Base-by-base conservation (phyloP, 257 asterid genomes). In the Datura wrightii region DNA sequence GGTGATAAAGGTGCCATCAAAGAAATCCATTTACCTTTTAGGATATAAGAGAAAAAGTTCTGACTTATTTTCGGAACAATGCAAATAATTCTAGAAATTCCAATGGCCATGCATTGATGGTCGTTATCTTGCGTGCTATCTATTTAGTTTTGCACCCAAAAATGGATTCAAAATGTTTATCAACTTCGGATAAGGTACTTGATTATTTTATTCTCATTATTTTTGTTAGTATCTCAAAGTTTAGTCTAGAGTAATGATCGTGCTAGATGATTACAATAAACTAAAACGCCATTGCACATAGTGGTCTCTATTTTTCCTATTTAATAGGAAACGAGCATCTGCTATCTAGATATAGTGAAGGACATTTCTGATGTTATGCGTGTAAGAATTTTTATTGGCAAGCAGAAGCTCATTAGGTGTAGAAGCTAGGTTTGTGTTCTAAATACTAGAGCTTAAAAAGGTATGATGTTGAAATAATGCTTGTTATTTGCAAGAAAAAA, bases 61-160 rank as follows among this genome's bases (percentile, higher is more conserved):
- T 39, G 37, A 56, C 70, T 16, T 37, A 37, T 80, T 58, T 80
- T 18, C 83, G 34, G 62, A 66, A 24, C 70, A 55, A 8, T 6
- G 15, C 24, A 7, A 55, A 16, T 5, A 16, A 55, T 55, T 55
- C 62, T 55, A 19, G 4, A 3, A 15, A 19, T 55, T 55, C 24
- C 19, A n/a, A 15, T 55, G 62, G 62, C 5, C 62, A 8, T 19
- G 15, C 62, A 6, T 19, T 5, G 62, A 55, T 50, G 36, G 65
- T 53, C 53, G 13, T 82, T 5, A 62, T 82, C 54, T 46, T 82
- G 85, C 65, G 79, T 19, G 85, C 79, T 44, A 54, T 7, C 16
- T 79, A 66, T 24, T 5, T 79, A 24, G 39, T 82, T 34, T 65
- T 10, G 79, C 2, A 69, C 56, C 85, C 85, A 16, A 55, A 5